These are phyloP conservation scores for Sporothrix curviconia DNA, from an alignment of 2,329 filamentous ascomycete species.

Conservation along the genomic window DNA sequence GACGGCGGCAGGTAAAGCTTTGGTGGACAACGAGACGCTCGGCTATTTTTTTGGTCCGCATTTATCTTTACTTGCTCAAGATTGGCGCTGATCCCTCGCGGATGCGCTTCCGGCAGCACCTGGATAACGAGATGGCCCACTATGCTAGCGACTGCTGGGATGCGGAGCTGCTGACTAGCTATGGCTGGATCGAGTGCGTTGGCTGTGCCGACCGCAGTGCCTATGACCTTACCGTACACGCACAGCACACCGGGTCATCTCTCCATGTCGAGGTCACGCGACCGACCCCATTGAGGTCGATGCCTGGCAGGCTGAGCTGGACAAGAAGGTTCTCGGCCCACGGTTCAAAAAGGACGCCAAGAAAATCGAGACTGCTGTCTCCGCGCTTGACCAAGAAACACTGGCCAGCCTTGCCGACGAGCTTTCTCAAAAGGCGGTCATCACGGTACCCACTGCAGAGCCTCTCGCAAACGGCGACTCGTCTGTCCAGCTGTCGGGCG, in stretches of 20 bases:
- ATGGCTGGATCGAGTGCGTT: constrained; percentile 97
- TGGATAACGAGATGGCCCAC: constrained; percentile 73
- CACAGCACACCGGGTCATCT: constrained; percentile 82
- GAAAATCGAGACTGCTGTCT: constrained; percentile 74
- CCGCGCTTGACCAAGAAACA: no score
- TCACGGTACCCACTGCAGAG: constrained; percentile 71
- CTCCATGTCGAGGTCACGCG: constrained; percentile 77
- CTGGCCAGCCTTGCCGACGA: no score
- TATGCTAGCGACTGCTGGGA: constrained; percentile 98
- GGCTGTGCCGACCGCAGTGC: constrained; percentile 85
- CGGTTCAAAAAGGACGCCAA: constrained; percentile 93
- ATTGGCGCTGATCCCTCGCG: constrained; percentile 83
- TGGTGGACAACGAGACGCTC: constrained; percentile 96
- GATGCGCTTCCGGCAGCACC: constrained; percentile 94
- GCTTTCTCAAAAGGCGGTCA: constrained; percentile 72
- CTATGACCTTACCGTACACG: constrained; percentile 87
- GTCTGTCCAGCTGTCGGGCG: constrained; percentile 70
- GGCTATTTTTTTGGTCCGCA: constrained; percentile 95
- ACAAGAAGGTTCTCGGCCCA: constrained; percentile 97
- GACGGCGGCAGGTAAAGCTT: no score
- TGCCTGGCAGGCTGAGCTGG: constrained; percentile 82
- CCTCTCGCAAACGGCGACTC: constrained; percentile 69
- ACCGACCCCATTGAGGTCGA: constrained; percentile 74
- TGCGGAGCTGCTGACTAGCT: constrained; percentile 82
- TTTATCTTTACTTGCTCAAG: constrained; percentile 81